Conservation (phyloP, 2,329 filamentous ascomycete genomes). For the Paecilomyces dactylethromorphus region DNA sequence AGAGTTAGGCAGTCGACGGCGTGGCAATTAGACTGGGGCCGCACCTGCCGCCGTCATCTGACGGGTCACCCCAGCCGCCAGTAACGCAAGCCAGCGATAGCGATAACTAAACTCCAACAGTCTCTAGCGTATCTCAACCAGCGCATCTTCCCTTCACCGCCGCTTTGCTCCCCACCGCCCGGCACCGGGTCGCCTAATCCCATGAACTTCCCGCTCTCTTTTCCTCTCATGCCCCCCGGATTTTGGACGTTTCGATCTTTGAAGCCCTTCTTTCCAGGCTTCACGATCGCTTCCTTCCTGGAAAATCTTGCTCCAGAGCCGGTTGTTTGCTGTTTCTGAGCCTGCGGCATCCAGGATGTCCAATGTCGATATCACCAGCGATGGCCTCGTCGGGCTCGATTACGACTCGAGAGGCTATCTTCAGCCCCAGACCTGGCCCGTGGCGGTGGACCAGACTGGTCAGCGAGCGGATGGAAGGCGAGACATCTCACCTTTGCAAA, state of each 20-base stretch:
- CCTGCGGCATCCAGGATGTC: conserved; percentile 28
- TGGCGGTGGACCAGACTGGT: conserved; percentile 34
- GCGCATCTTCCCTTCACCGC: conserved; percentile 30
- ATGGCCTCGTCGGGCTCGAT: conserved; percentile 42
- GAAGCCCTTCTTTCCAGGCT: conserved; percentile 20
- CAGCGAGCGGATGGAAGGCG: conserved; percentile 30
- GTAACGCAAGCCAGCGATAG: conserved; percentile 2
- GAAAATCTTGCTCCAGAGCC: conserved; percentile 4
- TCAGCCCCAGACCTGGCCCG: conserved; percentile 36
- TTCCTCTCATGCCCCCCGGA: conserved; percentile 19
- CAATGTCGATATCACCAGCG: conserved; percentile 38
- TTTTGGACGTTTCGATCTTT: conserved; percentile 23
- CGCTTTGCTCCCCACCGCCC: conserved; percentile 39
- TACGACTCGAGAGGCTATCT: conserved; percentile 43
- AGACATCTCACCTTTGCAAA: conserved; percentile 38
- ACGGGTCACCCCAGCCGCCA: conserved; percentile 5
- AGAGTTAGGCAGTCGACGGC: not conserved
- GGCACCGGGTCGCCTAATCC: conserved; percentile 22
- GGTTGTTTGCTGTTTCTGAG: conserved; percentile 9
- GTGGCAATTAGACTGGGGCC: conserved; percentile 4
- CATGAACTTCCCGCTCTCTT: conserved; percentile 22
- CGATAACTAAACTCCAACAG: conserved; percentile 23
- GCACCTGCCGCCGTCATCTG: not conserved
- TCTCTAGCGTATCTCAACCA: conserved; percentile 31
- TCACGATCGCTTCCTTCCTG: conserved; percentile 10